Base-by-base conservation (phyloP, 2,329 filamentous ascomycete species). In the Fusarium sublunatum region DNA sequence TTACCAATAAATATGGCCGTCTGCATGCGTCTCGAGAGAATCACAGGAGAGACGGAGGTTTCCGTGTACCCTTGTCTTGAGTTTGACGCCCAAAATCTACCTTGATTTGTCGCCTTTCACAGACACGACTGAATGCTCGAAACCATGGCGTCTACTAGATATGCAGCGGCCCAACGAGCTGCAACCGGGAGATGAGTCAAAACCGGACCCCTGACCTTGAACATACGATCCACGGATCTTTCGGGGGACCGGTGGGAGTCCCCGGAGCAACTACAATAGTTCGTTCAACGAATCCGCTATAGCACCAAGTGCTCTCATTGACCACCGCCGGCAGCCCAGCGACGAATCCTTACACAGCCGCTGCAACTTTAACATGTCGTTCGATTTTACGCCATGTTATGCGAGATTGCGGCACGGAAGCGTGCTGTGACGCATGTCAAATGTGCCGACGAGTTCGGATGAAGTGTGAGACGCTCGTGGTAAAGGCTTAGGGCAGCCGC, bases 111-210 rank as follows among this genome's bases (percentile, higher is more conserved):
- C 6, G 38, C 34, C 28, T 19, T 44, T 15, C 28, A 40, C 26
- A 40, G 24, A 32, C 53, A 44, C 40, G 39, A 53, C 38, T 22
- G n/a, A 22, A 28, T 43, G 43, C 32, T 39, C 34, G 44, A 61
- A 60, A 52, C 59, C 39, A 58, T 64, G 57, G 51, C 64, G 64
- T 53, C 43, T 39, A 42, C 40, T 58, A 52, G 38, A 31, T 29
- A 36, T 48, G 57, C 47, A 54, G 47, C 45, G 47, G 40, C 41
- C 51, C 43, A 58, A 39, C 7, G 32, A 44, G 36, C 36, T 61
- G 38, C 57, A 53, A 39, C 15, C 12, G 42, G 36, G 24, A 32
- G 25, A 44, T 25, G 40, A 58, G 44, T n/a, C 38, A 28, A 44
- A 26, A 47, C 35, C 34, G 45, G n/a, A 8, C 39, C 36, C 56